phyloP scores from a whole-genome alignment of 2,329 filamentous ascomycete genomes.

The Monosporascus cannonballus region DNA sequence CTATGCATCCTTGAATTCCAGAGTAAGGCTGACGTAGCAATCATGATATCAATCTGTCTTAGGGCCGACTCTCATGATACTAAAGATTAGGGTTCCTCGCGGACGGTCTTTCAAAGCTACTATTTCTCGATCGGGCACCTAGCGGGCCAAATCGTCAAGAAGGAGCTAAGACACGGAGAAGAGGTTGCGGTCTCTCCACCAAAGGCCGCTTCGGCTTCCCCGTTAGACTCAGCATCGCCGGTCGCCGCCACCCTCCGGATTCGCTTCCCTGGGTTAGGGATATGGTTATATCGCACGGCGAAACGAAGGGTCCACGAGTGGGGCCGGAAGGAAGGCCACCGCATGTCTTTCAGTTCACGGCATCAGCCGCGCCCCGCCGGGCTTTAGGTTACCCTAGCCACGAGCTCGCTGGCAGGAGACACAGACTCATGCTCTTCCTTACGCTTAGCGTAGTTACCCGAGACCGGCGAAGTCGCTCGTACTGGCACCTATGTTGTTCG shows the following conservation, averaged over 20 bases:
- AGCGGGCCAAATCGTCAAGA: neutral
- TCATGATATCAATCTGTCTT: too few relatives aligned
- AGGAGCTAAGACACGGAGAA: neutral
- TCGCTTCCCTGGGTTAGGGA: slow-evolving; percentile 64
- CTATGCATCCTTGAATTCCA: too few relatives aligned
- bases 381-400: slow-evolving; percentile 61
- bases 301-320: slow-evolving; percentile 70
- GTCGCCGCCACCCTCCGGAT: slow-evolving; percentile 62
- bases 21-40: too few relatives aligned
- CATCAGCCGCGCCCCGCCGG: slow-evolving; percentile 69
- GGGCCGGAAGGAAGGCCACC: slow-evolving; percentile 65
- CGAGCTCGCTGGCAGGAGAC: slow-evolving; percentile 59
- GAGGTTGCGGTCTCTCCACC: neutral
- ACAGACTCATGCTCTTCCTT: slow-evolving; percentile 74
- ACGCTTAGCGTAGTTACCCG: slow-evolving; percentile 24
- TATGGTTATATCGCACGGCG: slow-evolving; percentile 64
- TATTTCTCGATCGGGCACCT: neutral
- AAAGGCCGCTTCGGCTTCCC: neutral
- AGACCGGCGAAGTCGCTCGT: too few relatives aligned
- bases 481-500: slow-evolving; percentile 42
- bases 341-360: slow-evolving; percentile 71
- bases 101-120: too few relatives aligned
- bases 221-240: slow-evolving; percentile 1
- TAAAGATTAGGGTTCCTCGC: too few relatives aligned
- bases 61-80: too few relatives aligned